phyloP scores from a whole-genome alignment of 2,329 filamentous ascomycete genomes.

The Diaporthe sp. region DNA sequence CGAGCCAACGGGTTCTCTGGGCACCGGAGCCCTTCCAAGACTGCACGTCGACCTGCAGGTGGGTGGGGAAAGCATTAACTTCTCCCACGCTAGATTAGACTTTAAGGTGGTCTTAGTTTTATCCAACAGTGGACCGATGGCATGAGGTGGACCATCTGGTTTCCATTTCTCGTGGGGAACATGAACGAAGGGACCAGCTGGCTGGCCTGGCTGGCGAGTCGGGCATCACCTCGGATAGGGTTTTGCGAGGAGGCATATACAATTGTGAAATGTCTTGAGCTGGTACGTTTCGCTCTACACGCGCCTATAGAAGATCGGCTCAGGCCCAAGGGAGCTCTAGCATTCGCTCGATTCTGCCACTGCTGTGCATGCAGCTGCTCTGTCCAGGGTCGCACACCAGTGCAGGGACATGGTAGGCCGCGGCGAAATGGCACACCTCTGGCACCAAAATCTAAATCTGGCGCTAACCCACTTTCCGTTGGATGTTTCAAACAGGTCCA shows the following conservation, averaged over 20 bases:
- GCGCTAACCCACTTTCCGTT: neutral
- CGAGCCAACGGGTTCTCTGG: conserved; percentile 14
- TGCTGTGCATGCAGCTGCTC: neutral
- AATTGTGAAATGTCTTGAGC: neutral
- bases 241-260: neutral
- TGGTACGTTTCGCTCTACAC: neutral
- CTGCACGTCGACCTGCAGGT: conserved; percentile 1
- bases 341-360: neutral
- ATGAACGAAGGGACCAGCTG: neutral
- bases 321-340: neutral
- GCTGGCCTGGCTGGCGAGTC: neutral
- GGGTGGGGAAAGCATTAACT: neutral
- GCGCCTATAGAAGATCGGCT: neutral
- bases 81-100: neutral
- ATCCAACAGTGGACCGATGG: neutral
- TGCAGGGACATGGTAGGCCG: conserved; percentile 9
- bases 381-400: neutral
- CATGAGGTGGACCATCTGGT: neutral
- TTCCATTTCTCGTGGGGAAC: neutral
- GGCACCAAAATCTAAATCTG: neutral
- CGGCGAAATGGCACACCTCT: conserved; percentile 5
- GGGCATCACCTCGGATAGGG: conserved; percentile 6
- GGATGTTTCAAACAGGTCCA: conserved; percentile 16
- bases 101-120: neutral
- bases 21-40: neutral